A percentile compares a stretch with the other conserved stretches of the same genome.
Conservation (phyloP, 345 rosid species). For the Pistacia vera region DNA sequence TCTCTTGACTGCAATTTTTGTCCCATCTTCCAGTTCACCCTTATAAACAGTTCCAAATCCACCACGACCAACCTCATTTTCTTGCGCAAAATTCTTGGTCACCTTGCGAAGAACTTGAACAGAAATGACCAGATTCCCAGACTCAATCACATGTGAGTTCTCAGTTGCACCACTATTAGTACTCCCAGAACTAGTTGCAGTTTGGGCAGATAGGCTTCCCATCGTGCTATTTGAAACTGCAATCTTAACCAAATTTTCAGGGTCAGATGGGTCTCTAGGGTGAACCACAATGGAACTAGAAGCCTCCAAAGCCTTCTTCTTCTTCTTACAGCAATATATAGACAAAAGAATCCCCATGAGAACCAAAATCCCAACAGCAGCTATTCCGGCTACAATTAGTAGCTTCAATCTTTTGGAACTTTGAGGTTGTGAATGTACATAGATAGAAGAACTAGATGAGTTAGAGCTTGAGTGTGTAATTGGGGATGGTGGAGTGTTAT, state of each 20-base stretch:
- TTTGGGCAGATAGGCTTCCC: slow-evolving; percentile 31
- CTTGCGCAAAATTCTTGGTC: slow-evolving; percentile 38
- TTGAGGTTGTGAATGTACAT: slow-evolving; percentile 13
- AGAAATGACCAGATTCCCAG: slow-evolving; percentile 41
- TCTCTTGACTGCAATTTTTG: slow-evolving; percentile 56
- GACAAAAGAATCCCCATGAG: slow-evolving; percentile 23
- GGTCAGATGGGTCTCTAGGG: slow-evolving; percentile 43
- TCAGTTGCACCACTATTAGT: slow-evolving; percentile 36
- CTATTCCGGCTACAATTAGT: slow-evolving; percentile 19
- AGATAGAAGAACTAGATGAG: slow-evolving; percentile 15
- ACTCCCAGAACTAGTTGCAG: slow-evolving; percentile 36
- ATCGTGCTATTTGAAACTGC: slow-evolving; percentile 27
- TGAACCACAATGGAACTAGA: slow-evolving; percentile 35
- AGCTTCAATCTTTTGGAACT: slow-evolving; percentile 18
- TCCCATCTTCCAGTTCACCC: slow-evolving; percentile 58
- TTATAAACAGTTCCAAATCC: slow-evolving; percentile 60
- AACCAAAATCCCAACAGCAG: slow-evolving; percentile 17
- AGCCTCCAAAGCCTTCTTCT: slow-evolving; percentile 21
- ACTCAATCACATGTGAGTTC: slow-evolving; percentile 33
- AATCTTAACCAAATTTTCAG: slow-evolving; percentile 31
- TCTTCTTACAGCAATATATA: slow-evolving; percentile 33
- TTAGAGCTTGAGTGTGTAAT: slow-evolving; percentile 3
- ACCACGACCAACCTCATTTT: slow-evolving; percentile 51
- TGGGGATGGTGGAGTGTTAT: slow-evolving; percentile 30
- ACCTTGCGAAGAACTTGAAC: slow-evolving; percentile 56